Conservation (phyloP, 768 basidiomycete genomes). For the Leccinum uliginosum region DNA sequence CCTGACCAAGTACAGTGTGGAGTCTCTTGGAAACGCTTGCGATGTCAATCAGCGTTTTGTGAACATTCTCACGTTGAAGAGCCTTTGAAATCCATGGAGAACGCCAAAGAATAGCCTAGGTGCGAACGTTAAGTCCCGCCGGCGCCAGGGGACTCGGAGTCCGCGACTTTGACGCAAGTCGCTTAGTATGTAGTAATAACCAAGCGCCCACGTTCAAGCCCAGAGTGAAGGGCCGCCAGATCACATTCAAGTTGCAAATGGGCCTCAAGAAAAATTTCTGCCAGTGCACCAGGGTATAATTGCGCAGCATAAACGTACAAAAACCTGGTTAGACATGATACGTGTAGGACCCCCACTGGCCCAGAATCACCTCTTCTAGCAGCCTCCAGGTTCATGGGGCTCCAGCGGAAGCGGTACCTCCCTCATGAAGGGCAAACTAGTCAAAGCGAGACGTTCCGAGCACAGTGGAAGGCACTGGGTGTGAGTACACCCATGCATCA, state of each 20-base stretch:
- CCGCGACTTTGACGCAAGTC: too few species aligned
- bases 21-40: neutral
- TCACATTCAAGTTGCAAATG: too few species aligned
- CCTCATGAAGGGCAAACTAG: constrained; percentile 38
- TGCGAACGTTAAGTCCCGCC: too few species aligned
- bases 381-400: constrained; percentile 56
- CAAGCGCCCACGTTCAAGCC: too few species aligned
- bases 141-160: too few species aligned
- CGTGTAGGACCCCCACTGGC: constrained; percentile 34
- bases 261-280: too few species aligned
- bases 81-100: neutral
- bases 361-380: constrained; percentile 34
- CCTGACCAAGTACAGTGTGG: neutral
- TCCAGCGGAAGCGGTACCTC: constrained; percentile 72
- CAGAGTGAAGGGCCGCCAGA: too few species aligned
- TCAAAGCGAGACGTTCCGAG: constrained; percentile 39
- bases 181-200: too few species aligned
- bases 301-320: neutral
- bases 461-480: constrained; percentile 32
- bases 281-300: neutral
- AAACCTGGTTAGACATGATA: neutral
- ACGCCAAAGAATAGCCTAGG: too few species aligned
- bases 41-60: neutral
- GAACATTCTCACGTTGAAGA: neutral
- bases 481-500: constrained; percentile 35